These are phyloP conservation scores for Heteromeles arbutifolia DNA, from an alignment of 306 rosid genomes.

Conservation along the genomic window DNA sequence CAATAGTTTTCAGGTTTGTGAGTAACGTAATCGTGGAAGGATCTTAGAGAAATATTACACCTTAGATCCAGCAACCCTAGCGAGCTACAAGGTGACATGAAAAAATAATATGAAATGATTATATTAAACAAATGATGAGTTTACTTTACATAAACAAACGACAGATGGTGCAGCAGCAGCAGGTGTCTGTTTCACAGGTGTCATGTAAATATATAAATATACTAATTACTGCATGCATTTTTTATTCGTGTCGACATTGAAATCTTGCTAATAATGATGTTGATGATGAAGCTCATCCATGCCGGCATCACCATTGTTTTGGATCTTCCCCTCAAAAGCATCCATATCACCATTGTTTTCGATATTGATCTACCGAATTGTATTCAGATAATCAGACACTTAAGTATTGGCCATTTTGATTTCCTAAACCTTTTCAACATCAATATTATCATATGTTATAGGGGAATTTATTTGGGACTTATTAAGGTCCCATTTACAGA, in stretches of 20 bases:
- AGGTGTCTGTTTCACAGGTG: constrained; percentile 10
- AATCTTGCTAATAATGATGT: constrained; percentile 14
- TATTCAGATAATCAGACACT: neutral
- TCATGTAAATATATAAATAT: neutral
- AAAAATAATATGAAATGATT: neutral
- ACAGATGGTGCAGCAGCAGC: neutral
- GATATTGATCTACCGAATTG: neutral
- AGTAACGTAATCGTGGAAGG: neutral
- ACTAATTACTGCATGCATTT: neutral
- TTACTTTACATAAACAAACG: neutral
- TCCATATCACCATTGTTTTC: neutral
- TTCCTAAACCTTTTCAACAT: neutral
- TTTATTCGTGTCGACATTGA: neutral
- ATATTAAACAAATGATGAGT: neutral
- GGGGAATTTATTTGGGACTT: neutral
- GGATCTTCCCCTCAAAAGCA: neutral
- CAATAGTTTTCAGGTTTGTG: no score
- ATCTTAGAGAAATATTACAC: neutral
- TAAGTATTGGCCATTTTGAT: neutral
- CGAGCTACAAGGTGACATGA: neutral
- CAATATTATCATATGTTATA: neutral
- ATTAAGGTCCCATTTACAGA: neutral
- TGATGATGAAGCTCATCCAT: constrained; percentile 13
- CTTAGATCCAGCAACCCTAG: neutral
- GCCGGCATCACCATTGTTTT: constrained; percentile 4